These are phyloP conservation scores for Exserohilum turcica DNA, from an alignment of 2,329 filamentous ascomycete species.

Conservation along the genomic window DNA sequence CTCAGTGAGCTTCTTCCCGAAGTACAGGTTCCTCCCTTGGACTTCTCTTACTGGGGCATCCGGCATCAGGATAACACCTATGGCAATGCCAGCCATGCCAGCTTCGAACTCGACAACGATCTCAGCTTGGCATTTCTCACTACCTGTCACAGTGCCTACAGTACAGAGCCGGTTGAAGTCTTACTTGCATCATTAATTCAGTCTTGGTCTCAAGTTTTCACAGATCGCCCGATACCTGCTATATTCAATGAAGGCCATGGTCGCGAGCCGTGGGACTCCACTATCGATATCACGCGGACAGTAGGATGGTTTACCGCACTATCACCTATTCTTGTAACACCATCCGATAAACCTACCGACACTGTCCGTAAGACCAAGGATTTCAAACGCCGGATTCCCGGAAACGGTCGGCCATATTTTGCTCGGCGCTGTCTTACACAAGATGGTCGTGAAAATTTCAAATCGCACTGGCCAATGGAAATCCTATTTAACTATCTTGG, in stretches of 20 bases:
- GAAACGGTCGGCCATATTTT: slow-evolving; percentile 55
- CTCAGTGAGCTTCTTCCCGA: slow-evolving; percentile 34
- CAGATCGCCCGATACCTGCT: slow-evolving; percentile 57
- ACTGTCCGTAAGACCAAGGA: slow-evolving; percentile 63
- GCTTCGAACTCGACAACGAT: slow-evolving; percentile 38
- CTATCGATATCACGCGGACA: slow-evolving; percentile 61
- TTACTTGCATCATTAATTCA: slow-evolving; percentile 62
- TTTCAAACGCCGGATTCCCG: slow-evolving; percentile 48
- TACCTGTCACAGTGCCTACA: slow-evolving; percentile 52
- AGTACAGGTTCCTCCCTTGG: slow-evolving; percentile 37
- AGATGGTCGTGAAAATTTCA: slow-evolving; percentile 36
- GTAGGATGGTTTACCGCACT: slow-evolving; percentile 66
- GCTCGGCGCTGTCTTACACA: slow-evolving; percentile 36
- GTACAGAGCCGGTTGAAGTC: slow-evolving; percentile 60
- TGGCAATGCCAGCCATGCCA: slow-evolving; percentile 42
- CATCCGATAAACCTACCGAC: slow-evolving; percentile 48
- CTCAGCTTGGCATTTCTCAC: slow-evolving; percentile 35
- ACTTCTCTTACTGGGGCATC: slow-evolving; percentile 50
- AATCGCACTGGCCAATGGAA: slow-evolving; percentile 57
- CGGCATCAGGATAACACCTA: slow-evolving; percentile 44
- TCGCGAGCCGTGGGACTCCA: slow-evolving; percentile 47
- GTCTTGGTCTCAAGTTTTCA: slow-evolving; percentile 61
- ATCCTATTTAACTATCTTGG: slow-evolving; percentile 64
- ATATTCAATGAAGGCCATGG: slow-evolving; percentile 53
- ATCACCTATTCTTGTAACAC: slow-evolving; percentile 50